These are phyloP conservation scores for Uronychia setigera DNA, from an alignment of 73 alveolate species.

Conservation along the genomic window DNA sequence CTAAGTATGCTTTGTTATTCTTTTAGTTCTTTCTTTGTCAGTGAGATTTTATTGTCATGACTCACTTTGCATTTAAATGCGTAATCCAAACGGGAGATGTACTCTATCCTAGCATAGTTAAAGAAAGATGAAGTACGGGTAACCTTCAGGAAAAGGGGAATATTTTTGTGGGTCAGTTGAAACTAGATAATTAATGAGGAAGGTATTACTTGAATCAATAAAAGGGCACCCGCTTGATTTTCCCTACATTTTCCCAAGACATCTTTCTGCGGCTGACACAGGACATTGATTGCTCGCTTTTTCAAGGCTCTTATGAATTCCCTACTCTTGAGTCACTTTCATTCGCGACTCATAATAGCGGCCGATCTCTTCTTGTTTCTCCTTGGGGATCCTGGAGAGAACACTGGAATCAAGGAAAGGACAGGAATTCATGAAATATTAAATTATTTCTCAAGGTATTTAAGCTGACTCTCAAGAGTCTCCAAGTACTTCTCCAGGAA, in stretches of 20 bases:
- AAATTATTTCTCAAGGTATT: not conserved
- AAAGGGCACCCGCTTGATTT: not conserved
- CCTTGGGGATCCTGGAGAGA: not conserved
- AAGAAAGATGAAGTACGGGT: not conserved
- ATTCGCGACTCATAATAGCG: not conserved
- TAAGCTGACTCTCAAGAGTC: not conserved
- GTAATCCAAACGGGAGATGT: not conserved
- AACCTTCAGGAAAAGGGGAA: not conserved
- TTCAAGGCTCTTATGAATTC: not conserved
- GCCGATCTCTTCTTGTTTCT: not conserved
- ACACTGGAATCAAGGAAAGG: not conserved
- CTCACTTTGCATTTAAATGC: not conserved
- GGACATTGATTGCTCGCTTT: not conserved
- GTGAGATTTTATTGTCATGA: not conserved
- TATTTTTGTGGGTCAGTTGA: not conserved
- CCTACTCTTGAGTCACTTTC: not conserved
- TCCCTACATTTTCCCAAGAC: not conserved
- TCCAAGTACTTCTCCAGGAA: constrained; percentile 43
- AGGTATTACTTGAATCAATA: not conserved
- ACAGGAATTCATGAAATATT: not conserved
- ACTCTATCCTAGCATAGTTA: not conserved
- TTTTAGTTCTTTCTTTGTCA: not conserved
- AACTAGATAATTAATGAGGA: not conserved
- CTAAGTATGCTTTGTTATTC: not conserved
- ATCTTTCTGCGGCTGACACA: too few relatives aligned